A percentile compares a stretch with the other conserved stretches of the same genome.
These are phyloP conservation scores for Akanthomyces muscarius DNA, from an alignment of 2,329 filamentous ascomycete species.

Conservation along the genomic window DNA sequence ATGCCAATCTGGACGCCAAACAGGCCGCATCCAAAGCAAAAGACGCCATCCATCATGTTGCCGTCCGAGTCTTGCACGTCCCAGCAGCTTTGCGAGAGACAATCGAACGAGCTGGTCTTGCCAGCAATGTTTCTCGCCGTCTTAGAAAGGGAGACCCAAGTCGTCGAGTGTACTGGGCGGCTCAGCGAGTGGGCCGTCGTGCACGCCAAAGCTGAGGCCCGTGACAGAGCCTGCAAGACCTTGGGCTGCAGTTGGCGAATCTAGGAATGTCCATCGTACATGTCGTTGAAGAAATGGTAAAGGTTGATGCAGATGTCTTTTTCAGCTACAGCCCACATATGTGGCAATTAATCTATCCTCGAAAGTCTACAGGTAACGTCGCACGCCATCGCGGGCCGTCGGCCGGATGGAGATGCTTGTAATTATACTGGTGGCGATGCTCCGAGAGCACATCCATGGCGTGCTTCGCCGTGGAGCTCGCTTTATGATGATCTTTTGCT, in stretches of 20 bases:
- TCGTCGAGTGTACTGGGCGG: background rate
- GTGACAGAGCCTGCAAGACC: background rate
- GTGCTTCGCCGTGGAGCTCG: background rate
- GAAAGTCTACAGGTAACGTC: background rate
- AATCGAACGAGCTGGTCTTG: background rate
- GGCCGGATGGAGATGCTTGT: conserved; percentile 4
- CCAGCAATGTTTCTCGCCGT: background rate
- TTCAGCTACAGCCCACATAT: background rate
- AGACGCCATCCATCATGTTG: background rate
- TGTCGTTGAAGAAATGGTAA: background rate
- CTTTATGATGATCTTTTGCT: background rate
- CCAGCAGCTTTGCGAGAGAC: background rate
- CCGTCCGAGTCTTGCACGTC: background rate
- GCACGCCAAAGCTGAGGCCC: background rate
- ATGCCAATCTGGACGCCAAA: background rate
- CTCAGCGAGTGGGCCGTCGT: background rate
- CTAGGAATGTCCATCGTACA: background rate
- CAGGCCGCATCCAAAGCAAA: background rate
- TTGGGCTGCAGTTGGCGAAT: background rate
- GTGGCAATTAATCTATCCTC: background rate
- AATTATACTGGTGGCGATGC: background rate
- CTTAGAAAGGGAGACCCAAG: background rate
- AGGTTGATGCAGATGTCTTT: background rate
- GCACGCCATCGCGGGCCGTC: conserved; percentile 12
- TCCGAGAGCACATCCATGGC: background rate